Evolutionary conservation across 2,329 filamentous ascomycete genomes (phyloP), one percentile per base, ranked within the genome.

Genomic region (Fusarium sp.): DNA sequence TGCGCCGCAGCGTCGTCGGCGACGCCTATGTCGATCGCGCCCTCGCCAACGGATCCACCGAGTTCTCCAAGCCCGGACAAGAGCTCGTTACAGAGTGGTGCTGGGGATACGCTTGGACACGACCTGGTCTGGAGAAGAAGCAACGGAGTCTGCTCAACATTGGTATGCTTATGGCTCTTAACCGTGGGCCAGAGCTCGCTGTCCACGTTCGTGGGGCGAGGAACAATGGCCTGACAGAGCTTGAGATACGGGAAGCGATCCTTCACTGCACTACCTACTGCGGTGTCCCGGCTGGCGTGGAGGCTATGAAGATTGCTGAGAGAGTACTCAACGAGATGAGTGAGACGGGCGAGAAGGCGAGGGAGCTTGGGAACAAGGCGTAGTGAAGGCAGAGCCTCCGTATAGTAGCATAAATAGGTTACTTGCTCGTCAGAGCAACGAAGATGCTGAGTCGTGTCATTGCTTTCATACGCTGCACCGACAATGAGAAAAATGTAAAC

Each of bases 11-110:
- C 16, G 67, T 69, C 3, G 67, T 54, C 11, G 67, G 67, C 4
- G 33, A 35, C 13, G 5, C 31, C 5, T 69, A 69, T 36, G 67
- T 69, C 16, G 67, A 69, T 20, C 52, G 50, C 4, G 59, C 64
- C 9, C 54, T 70, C 5, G 68, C 36, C 4, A 35, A 35, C 25
- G 68, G 68, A 7, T 67, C 64, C 18, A 63, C 68, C 4, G 54
- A 63, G 7, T 70, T 70, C 35, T 50, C 68, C 13, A 52, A 60
- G 13, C 68, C 68, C 0, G 64, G 63, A 54, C 68, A 70, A 47
- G 64, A 70, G 29, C 68, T 70, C 7, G 68, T 70, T 20, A 70
- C 68, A 10, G 68, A 70, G 33, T 52, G 52, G 6, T 70, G 68
- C 35, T 70, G 68, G 64, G 68, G 68, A 38, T 70, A 45, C 10